Evolutionary conservation across 768 basidiomycete species (phyloP).

Genomic region (Tricholoma matsutake): DNA sequence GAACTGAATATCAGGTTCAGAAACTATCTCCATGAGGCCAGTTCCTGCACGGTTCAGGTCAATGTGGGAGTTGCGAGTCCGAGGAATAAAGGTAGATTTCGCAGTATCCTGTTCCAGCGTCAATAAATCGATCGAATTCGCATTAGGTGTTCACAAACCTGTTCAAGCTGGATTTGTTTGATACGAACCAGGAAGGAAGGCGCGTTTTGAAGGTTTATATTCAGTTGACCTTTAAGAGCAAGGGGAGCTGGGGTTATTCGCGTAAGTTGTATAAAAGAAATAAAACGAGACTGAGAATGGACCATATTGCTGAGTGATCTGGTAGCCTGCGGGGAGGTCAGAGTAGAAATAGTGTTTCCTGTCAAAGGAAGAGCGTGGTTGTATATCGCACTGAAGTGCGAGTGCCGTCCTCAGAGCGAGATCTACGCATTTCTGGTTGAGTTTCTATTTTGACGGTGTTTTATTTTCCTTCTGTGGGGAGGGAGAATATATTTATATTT

Average conservation of each 20-base stretch:
- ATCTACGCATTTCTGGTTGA: constrained; percentile 71
- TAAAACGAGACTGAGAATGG: constrained; percentile 7
- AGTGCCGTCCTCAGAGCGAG: constrained; percentile 79
- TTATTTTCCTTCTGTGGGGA: background rate
- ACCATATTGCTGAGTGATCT: constrained; percentile 97
- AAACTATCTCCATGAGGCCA: constrained; percentile 94
- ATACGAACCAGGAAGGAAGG: constrained; percentile 60
- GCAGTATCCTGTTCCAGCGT: constrained; percentile 71
- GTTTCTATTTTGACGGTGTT: constrained; percentile 33
- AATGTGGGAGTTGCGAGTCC: constrained; percentile 53
- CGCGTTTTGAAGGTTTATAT: constrained; percentile 41
- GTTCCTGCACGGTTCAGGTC: constrained; percentile 91
- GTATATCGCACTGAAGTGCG: constrained; percentile 67
- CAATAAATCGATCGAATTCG: constrained; percentile 3
- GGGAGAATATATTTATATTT: constrained; percentile 21
- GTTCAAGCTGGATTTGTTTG: constrained; percentile 93
- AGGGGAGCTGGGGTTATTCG: constrained; percentile 59
- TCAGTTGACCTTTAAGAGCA: constrained; percentile 57
- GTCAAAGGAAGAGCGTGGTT: constrained; percentile 79
- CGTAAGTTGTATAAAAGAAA: background rate
- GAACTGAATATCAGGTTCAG: constrained; percentile 84
- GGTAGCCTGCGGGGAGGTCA: constrained; percentile 91
- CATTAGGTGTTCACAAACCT: constrained; percentile 47
- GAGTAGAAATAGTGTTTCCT: constrained; percentile 98
- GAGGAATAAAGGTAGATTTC: constrained; percentile 66